phyloP scores from a whole-genome alignment of 306 rosid genomes.

The Citrullus mucosospermus region DNA sequence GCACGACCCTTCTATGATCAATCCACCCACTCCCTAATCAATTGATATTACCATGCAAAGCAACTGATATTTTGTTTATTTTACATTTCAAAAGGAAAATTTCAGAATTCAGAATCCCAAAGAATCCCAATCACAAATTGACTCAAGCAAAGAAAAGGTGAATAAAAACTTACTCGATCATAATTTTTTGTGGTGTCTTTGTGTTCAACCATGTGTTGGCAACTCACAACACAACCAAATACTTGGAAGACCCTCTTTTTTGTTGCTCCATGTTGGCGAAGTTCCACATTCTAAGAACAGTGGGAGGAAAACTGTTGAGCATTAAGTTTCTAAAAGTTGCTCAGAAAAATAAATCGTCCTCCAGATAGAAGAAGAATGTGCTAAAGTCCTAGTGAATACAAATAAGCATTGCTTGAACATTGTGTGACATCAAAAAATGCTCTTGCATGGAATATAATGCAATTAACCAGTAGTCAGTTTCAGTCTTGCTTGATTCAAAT shows the following conservation, averaged over 20 bases:
- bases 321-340: not conserved
- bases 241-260: conserved; percentile 78
- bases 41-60: not conserved
- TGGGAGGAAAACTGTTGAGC: not conserved
- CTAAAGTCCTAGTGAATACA: not conserved
- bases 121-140: not conserved
- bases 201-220: conserved; percentile 67
- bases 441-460: not conserved
- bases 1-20: not conserved
- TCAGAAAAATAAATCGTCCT: not conserved
- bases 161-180: conserved; percentile 53
- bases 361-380: not conserved
- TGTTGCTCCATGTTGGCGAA: conserved; percentile 21
- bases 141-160: not conserved
- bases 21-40: not conserved
- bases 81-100: not conserved
- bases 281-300: conserved; percentile 38
- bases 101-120: not conserved
- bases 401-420: not conserved
- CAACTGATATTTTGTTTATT: not conserved
- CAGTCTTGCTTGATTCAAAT: not conserved
- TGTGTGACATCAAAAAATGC: not conserved
- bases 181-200: conserved; percentile 37
- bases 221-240: conserved; percentile 75
- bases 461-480: not conserved